Base-by-base conservation (phyloP, 306 rosid genomes). In the Trichosanthes truncata region DNA sequence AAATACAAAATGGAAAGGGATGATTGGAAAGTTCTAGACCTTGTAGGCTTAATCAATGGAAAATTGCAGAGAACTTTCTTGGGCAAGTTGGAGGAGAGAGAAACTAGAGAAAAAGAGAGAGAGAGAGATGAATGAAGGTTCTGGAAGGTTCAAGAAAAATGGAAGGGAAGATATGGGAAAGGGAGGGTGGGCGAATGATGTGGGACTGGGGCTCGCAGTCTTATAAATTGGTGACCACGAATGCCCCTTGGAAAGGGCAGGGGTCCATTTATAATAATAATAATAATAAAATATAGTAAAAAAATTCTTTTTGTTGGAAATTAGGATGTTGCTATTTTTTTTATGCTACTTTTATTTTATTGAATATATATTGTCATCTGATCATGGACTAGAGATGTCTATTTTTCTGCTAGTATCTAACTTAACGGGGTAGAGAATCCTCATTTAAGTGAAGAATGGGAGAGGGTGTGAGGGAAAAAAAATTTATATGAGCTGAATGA, bases 31-130 rank as follows among this genome's bases (percentile, higher is more conserved):
- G 77, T 72, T 72, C 56, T 72, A 45, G 56, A 23, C n/a, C 33
- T 40, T 43, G 35, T 4, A 41, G 33, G 15, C 21, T 69, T 41
- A 67, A 35, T 1, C 14, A 66, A 35, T 12, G 3, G 9, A 26
- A 40, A 9, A 68, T 20, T 5, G 76, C 1, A 23, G n/a, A 26
- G 77, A 72, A 72, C 25, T 72, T 72, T 72, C 77, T 6, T 46
- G n/a, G 57, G 77, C 40, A 72, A 72, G 77, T 45, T 25, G 77
- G 77, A 72, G 57, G 77, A 25, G 77, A 25, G 77, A 71, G 77
- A 71, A 12, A 65, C 3, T 0, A 66, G 74, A 66, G n/a, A n/a
- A n/a, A n/a, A n/a, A n/a, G 74, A 66, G 7, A 38, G 48, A 20
- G 48, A 66, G 46, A 35, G 74, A 15, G 6, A 14, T 36, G 31